Evolutionary conservation across 305 asterid species (phyloP), one percentile per base, ranked within the genome.

Genomic region (Galium porrigens): DNA sequence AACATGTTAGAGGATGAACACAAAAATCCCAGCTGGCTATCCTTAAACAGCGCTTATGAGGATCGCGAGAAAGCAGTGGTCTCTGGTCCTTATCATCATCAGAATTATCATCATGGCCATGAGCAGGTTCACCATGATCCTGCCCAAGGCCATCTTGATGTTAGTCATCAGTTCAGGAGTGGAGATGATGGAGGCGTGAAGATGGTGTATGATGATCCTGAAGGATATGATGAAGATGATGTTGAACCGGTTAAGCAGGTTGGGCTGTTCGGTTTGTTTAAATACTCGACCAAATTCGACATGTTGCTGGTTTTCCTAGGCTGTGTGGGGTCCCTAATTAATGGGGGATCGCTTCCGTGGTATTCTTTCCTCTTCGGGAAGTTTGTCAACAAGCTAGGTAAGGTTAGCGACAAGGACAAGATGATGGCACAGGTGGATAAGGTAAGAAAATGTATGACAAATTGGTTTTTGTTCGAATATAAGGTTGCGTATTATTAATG

Each of bases 341-440:
- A 86, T 58, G 96, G 96, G 60, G 96, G 96, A 37, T 85, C 96
- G 33, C 91, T 89, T 62, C 95, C 95, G 70, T 89, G 95, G 94
- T 89, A 89, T 73, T 89, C 95, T 14, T 81, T 32, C 73, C 88
- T 86, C 55, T 85, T 89, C 11, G 95, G 96, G 10, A 56, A 65
- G 33, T 81, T 89, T 63, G 96, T 85, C 3, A 86, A 86, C 77
- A 75, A 82, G 65, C 84, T 89, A 59, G 87, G 89, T 0, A 58
- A 60, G 39, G 79, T 75, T 33, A 58, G 70, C 46, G 12, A 7
- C 0, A 49, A 10, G 3, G 79, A 78, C 17, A 68, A 72, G 81
- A 83, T 89, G 90, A 83, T 86, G 90, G 77, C 76, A 65, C 89
- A 86, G 60, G 95, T 89, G 11, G 80, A 64, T 64, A 78, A 65